Conservation (phyloP, 2,329 filamentous ascomycete genomes). For the Botrytis aclada region DNA sequence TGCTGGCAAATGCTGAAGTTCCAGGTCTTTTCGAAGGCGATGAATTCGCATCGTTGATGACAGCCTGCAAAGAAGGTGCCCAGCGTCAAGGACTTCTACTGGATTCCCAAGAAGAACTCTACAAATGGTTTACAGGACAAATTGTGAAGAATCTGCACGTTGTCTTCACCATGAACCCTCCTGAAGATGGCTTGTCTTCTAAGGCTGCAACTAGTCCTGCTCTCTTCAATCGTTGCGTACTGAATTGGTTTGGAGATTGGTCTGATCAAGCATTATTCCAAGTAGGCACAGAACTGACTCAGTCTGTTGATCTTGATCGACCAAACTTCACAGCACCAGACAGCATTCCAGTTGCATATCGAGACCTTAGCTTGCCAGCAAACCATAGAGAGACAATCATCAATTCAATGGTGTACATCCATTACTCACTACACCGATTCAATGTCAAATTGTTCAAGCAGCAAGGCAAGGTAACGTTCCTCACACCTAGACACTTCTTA, state of each 20-base stretch:
- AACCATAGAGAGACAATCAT: constrained; percentile 88
- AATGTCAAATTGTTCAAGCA: constrained; percentile 86
- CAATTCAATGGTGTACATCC: constrained; percentile 98
- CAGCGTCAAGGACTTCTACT: constrained; percentile 92
- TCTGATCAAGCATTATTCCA: constrained; percentile 98
- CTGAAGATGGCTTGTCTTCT: constrained; percentile 87
- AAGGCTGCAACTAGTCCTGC: constrained; percentile 97
- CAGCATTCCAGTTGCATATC: constrained; percentile 88
- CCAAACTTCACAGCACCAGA: constrained; percentile 83
- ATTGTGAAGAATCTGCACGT: constrained; percentile 99
- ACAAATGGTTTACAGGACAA: constrained; percentile 99
- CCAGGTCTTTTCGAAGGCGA: constrained; percentile 99
- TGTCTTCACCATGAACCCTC: constrained; percentile 99
- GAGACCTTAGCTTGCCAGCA: constrained; percentile 77
- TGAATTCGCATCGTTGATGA: constrained; percentile 97
- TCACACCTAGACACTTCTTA: constrained; percentile 94
- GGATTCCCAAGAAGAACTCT: constrained; percentile 98
- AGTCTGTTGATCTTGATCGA: constrained; percentile 92
- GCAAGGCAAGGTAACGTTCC: constrained; percentile 86
- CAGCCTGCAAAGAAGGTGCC: constrained; percentile 95
- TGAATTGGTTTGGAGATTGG: constrained; percentile 99
- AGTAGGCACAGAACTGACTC: constrained; percentile 90
- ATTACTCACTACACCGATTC: constrained; percentile 89
- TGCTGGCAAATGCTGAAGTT: constrained; percentile 98
- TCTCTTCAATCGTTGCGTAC: constrained; percentile 97